A percentile compares a stretch with the other conserved stretches of the same genome.
Evolutionary conservation across 257 asterid genomes (phyloP).

Genomic region (Oldenlandia corymbosa): DNA sequence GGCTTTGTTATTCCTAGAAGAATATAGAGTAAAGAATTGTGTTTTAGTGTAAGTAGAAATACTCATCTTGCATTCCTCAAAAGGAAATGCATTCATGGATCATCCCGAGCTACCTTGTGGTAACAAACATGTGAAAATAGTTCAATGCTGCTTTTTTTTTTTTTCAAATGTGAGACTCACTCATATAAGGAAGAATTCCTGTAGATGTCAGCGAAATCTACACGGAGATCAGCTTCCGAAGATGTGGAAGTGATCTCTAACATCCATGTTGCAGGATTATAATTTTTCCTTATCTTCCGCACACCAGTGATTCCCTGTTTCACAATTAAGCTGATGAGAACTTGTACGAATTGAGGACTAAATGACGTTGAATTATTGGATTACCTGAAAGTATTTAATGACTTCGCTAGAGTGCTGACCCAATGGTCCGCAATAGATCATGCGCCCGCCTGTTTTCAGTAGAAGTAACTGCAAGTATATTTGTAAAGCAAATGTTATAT

Average conservation of each 20-base stretch:
- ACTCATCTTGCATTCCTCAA: no score
- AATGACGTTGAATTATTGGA: no score
- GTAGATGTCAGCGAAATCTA: conserved; percentile 50
- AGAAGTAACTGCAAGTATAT: conserved; percentile 33
- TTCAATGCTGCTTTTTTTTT: no score
- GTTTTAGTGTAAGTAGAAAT: no score
- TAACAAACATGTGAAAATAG: no score
- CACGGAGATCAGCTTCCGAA: conserved; percentile 41
- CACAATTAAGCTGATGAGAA: no score
- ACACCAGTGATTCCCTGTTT: conserved; percentile 38
- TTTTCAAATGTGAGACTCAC: conserved; percentile 27
- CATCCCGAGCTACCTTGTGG: no score
- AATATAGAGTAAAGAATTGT: no score
- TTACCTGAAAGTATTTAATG: conserved; percentile 48
- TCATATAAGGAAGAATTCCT: conserved; percentile 31
- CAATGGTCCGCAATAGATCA: conserved; percentile 46
- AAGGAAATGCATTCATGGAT: no score
- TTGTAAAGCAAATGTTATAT: no score
- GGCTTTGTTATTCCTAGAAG: conserved; percentile 22
- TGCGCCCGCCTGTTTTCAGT: conserved; percentile 42
- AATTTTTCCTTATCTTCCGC: conserved; percentile 33
- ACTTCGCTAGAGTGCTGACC: conserved; percentile 42
- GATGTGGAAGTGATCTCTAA: conserved; percentile 22
- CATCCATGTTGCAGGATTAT: conserved; percentile 54
- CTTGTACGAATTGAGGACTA: no score